Percentiles rank a stretch among this genome's conserved stretches.
Conservation (phyloP, 2,329 filamentous ascomycete genomes). For the Aspergillus fumigatus region DNA sequence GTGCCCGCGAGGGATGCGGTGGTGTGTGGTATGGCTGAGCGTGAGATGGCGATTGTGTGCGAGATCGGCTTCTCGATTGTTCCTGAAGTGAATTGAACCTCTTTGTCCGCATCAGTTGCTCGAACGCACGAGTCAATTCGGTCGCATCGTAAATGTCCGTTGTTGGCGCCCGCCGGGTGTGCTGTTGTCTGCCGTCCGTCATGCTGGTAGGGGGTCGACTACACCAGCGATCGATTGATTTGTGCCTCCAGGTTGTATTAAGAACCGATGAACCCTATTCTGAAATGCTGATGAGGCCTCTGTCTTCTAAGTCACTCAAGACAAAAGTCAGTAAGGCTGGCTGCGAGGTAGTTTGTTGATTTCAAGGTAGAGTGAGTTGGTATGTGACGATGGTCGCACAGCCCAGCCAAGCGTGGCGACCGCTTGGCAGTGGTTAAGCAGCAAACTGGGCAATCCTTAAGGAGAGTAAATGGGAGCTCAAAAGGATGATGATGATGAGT, state of each 20-base stretch:
- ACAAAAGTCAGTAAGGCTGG: background rate
- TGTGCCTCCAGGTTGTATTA: conserved; percentile 24
- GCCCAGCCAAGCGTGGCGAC: conserved; percentile 24
- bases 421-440: conserved; percentile 20
- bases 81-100: conserved; percentile 78
- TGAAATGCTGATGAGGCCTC: conserved; percentile 3
- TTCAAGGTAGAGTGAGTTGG: conserved; percentile 7
- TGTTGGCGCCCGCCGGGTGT: conserved; percentile 26
- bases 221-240: conserved; percentile 21
- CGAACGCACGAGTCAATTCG: conserved; percentile 77
- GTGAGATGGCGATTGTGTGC: conserved; percentile 53
- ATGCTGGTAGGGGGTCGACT: conserved; percentile 26
- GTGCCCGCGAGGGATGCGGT: conserved; percentile 32
- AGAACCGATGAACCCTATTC: conserved; percentile 2
- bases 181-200: conserved; percentile 34
- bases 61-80: conserved; percentile 53
- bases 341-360: conserved; percentile 2
- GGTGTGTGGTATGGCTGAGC: conserved; percentile 15
- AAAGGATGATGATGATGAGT: background rate
- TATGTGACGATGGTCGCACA: conserved; percentile 19
- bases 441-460: conserved; percentile 23
- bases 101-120: conserved; percentile 79
- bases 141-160: conserved; percentile 63
- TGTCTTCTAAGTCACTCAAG: conserved; percentile 4
- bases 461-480: background rate